phyloP scores from a whole-genome alignment of 225 moss, liverwort and hornwort species.

The Ulota crispa region DNA sequence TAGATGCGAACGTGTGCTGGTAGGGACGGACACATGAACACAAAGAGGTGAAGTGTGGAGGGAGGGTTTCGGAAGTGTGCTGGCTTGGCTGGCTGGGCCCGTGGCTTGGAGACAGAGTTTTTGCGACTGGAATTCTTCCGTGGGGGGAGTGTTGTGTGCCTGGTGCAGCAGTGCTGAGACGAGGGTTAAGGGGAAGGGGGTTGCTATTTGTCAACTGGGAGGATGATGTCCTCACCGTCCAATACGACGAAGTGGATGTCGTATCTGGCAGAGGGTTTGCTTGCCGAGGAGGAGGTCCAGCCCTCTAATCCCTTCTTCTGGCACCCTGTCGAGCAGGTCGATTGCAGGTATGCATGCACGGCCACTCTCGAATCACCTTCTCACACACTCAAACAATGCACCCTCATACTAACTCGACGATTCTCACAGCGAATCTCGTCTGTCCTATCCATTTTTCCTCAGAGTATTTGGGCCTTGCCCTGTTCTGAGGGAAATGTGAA shows the following conservation, averaged over 20 bases:
- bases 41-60: constrained; percentile 19
- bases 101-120: neutral
- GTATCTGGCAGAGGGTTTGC: constrained; percentile 72
- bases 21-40: neutral
- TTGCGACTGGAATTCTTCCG: neutral
- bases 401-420: neutral
- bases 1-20: neutral
- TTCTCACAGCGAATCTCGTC: neutral
- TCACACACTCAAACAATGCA: neutral
- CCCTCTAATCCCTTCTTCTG: constrained; percentile 79
- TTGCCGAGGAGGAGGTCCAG: constrained; percentile 75
- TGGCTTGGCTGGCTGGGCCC: neutral
- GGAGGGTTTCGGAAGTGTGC: constrained; percentile 16
- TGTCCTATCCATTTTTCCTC: neutral
- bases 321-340: constrained; percentile 69
- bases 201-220: neutral
- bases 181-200: constrained; percentile 12
- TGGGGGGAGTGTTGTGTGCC: neutral
- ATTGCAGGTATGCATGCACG: constrained; percentile 55
- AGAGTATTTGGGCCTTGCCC: neutral
- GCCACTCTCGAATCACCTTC: neutral
- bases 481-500: constrained; percentile 8
- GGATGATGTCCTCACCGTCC: constrained; percentile 73
- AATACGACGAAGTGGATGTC: constrained; percentile 93
- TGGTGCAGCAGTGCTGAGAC: constrained; percentile 15